Evolutionary conservation across 805 yeast genomes (phyloP).

Genomic region (Saturnispora halmiae): DNA sequence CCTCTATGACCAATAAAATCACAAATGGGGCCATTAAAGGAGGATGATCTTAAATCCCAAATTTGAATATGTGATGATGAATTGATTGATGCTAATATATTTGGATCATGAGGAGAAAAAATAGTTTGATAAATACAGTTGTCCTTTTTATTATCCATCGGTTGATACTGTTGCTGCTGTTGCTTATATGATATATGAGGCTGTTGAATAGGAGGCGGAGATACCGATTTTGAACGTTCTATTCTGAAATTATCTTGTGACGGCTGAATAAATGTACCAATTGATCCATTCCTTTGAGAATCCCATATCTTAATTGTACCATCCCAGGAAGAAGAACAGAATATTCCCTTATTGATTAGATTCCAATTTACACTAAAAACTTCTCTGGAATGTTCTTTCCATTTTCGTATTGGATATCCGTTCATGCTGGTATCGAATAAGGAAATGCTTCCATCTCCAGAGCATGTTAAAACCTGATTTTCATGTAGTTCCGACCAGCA

Average conservation of each 20-base stretch:
- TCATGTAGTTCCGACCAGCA: slow-evolving; percentile 91
- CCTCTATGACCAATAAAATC: slow-evolving; percentile 71
- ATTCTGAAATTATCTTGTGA: slow-evolving; percentile 19
- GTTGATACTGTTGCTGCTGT: neutral
- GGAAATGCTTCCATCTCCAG: slow-evolving; percentile 86
- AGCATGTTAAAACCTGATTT: slow-evolving; percentile 71
- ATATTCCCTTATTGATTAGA: slow-evolving; percentile 38
- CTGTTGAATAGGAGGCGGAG: slow-evolving; percentile 13
- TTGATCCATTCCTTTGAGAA: slow-evolving; percentile 46
- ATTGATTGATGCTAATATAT: slow-evolving; percentile 57
- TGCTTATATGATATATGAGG: neutral
- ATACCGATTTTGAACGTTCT: slow-evolving; percentile 22
- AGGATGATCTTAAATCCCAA: slow-evolving; percentile 72
- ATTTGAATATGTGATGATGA: slow-evolving; percentile 67
- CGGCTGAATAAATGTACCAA: slow-evolving; percentile 43
- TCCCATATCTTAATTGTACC: slow-evolving; percentile 78
- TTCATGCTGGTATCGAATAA: slow-evolving; percentile 66
- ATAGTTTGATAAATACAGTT: slow-evolving; percentile 72
- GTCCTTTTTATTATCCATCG: slow-evolving; percentile 16
- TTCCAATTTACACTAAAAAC: slow-evolving; percentile 33
- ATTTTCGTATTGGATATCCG: slow-evolving; percentile 64
- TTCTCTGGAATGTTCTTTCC: slow-evolving; percentile 57
- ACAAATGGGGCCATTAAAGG: slow-evolving; percentile 38
- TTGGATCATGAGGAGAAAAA: slow-evolving; percentile 80
- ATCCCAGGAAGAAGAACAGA: slow-evolving; percentile 87